These are phyloP conservation scores for Mycosarcoma mackinlayi DNA, from an alignment of 1,284 basidiomycete genomes.

Conservation along the genomic window DNA sequence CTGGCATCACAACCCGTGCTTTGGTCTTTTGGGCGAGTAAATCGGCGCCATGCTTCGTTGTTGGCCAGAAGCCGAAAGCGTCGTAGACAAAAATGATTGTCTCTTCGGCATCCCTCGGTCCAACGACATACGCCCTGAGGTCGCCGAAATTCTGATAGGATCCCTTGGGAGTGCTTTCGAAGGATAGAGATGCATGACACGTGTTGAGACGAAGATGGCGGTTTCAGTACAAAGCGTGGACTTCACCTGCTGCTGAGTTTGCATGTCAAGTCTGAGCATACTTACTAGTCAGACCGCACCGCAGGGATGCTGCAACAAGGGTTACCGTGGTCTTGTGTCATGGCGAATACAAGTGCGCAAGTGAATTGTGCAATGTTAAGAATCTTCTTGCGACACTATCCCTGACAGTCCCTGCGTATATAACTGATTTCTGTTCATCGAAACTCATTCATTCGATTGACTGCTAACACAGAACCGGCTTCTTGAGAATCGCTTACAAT, in stretches of 20 bases:
- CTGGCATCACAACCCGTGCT: constrained; percentile 74
- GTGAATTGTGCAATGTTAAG: no score
- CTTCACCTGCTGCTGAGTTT: neutral
- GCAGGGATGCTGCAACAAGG: constrained; percentile 72
- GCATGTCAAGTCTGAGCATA: neutral
- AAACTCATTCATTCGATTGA: no score
- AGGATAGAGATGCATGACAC: neutral
- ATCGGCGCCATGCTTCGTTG: constrained; percentile 72
- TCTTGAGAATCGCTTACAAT: no score
- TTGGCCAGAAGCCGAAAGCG: constrained; percentile 74
- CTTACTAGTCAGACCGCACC: constrained; percentile 70
- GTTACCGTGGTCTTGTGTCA: no score
- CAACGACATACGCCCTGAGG: constrained; percentile 54
- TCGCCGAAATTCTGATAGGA: constrained; percentile 57
- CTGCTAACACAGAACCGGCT: no score
- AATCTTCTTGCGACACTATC: no score
- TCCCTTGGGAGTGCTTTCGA: constrained; percentile 69
- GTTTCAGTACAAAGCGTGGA: no score
- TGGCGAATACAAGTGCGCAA: no score
- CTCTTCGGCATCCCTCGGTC: constrained; percentile 71
- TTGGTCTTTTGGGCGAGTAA: constrained; percentile 72
- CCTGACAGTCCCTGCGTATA: no score
- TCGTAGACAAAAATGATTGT: constrained; percentile 76
- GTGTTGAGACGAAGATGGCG: no score
- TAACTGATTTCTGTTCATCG: no score